A percentile compares a stretch with the other conserved stretches of the same genome.
phyloP scores from a whole-genome alignment of 1,284 basidiomycete species.

The Naganishia sp. region DNA sequence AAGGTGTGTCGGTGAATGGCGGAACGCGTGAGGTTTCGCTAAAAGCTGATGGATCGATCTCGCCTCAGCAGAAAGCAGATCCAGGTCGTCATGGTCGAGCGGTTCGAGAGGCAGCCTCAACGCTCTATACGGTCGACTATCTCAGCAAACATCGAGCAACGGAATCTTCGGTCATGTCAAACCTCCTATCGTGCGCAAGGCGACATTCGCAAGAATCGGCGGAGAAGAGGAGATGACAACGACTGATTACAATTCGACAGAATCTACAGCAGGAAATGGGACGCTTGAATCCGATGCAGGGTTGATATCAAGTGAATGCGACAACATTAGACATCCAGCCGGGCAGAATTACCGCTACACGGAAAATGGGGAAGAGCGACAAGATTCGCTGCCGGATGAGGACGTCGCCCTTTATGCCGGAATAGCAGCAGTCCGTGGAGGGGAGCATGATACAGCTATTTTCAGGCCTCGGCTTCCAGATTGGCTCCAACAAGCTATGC shows the following conservation, averaged over 20 bases:
- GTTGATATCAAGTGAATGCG: neutral
- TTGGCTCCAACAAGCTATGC: slow-evolving; percentile 1
- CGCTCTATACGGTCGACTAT: slow-evolving; percentile 1
- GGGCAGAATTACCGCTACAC: neutral
- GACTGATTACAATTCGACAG: neutral
- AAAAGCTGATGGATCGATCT: neutral
- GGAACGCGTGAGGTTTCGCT: neutral
- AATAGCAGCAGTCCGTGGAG: too few relatives aligned
- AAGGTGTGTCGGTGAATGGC: neutral
- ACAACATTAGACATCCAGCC: neutral
- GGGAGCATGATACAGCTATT: too few relatives aligned
- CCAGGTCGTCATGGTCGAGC: neutral
- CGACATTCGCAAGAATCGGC: neutral
- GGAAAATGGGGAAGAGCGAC: neutral
- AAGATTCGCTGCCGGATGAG: neutral
- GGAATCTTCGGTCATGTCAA: neutral
- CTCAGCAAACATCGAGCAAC: slow-evolving; percentile 12
- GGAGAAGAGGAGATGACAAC: neutral
- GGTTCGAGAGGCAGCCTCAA: slow-evolving; percentile 7
- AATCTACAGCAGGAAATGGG: neutral
- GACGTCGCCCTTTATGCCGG: too few relatives aligned
- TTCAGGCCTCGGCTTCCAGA: slow-evolving; percentile 3
- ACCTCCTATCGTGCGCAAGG: neutral
- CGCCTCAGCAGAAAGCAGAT: too few relatives aligned
- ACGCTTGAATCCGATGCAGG: neutral